Conservation (phyloP, 768 basidiomycete genomes). For the Auricularia cornea region DNA sequence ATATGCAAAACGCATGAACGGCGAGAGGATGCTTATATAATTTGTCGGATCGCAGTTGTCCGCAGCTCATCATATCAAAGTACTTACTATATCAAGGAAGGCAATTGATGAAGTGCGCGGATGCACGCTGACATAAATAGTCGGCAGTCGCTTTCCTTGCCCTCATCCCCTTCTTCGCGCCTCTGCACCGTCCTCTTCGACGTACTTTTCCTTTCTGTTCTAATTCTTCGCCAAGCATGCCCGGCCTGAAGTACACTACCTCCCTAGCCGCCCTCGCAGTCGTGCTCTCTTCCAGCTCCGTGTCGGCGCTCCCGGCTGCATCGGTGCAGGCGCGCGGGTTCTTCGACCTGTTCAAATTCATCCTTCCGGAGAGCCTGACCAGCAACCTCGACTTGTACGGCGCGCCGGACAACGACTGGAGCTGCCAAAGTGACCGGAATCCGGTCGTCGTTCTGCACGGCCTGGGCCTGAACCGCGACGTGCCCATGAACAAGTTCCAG, state of each 20-base stretch:
- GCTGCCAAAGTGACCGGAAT: background rate
- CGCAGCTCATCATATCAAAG: no score
- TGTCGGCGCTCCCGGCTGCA: background rate
- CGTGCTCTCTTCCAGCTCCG: background rate
- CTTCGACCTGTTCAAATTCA: background rate
- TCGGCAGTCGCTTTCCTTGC: no score
- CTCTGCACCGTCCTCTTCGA: constrained; percentile 8
- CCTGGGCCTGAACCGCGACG: background rate
- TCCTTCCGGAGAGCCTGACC: background rate
- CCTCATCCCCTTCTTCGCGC: constrained; percentile 33
- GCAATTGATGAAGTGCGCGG: no score
- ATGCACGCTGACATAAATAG: no score
- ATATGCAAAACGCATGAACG: no score
- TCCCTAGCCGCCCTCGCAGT: background rate
- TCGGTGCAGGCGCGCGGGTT: background rate
- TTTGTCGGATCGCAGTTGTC: no score
- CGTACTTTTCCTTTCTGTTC: constrained; percentile 24
- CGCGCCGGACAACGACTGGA: background rate
- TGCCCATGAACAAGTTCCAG: background rate
- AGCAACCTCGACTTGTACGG: background rate
- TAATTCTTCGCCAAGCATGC: constrained; percentile 12
- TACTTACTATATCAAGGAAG: no score
- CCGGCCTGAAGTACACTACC: background rate
- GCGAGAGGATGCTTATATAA: no score
- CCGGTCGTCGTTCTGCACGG: constrained; percentile 1